Base-by-base conservation (phyloP, 2,329 filamentous ascomycete species). In the Colletotrichum sp. region DNA sequence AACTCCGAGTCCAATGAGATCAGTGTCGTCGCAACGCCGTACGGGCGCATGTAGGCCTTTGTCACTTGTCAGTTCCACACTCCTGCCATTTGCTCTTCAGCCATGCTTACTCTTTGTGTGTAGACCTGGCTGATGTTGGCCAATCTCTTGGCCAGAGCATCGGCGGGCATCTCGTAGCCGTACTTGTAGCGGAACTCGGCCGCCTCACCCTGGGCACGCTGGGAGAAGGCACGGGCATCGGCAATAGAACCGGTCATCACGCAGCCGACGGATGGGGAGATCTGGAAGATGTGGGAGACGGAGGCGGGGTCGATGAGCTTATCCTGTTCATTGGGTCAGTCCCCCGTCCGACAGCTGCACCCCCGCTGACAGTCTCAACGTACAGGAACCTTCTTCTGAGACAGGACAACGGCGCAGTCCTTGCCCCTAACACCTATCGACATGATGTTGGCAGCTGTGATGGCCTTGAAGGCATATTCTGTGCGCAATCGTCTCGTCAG, bases 381-480 rank as follows among this genome's bases (percentile, higher is more conserved):
- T 94, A 98, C 96, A 76, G 97, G 96, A 80, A 99, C 97, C 89
- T 99, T 99, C 93, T 99, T 99, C 89, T 99, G 97, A 78, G 97
- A 99, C 85, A 99, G 89, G 69, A 99, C 95, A 60, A 99, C 97
- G 39, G 97, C 97, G 83, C 96, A 99, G 88, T 97, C 92, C 91
- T 99, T 99, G 87, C 97, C 97, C 84, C 96, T 92, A 80, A 99
- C 93, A 81, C 97, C 97, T 86, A 99, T 92, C 77, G 97, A 97
- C 90, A 98, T 99, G 89, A 99, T 99, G 88, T 99, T 99, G 81
- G 97, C 97, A 77, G 97, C 96, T 81, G 97, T 99, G 88, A 99
- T 99, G 76, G 97, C 97, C 90, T 99, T 99, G 93, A 99, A 99
- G 82, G 97, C 97, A 96, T 99, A 99, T 91, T 99, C 97, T 99